Evolutionary conservation across 2,329 filamentous ascomycete genomes (phyloP).

Genomic region (Juglanconis juglandina): DNA sequence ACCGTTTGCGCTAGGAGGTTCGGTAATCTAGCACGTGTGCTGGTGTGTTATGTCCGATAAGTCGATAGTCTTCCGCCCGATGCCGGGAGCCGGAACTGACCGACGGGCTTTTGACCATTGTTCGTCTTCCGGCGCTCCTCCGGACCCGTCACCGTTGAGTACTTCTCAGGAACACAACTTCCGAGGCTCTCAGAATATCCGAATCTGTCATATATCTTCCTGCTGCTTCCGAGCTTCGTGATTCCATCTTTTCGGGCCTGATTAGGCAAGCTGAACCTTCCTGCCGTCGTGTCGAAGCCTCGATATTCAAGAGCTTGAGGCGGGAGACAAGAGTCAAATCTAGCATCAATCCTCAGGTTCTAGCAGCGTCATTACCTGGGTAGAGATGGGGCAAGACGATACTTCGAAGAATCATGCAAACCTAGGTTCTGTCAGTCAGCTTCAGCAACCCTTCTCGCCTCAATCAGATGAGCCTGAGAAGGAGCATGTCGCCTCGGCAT

Average conservation of each 20-base stretch:
- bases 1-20: background rate
- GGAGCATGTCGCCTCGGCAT: background rate
- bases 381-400: background rate
- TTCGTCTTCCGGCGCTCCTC: background rate
- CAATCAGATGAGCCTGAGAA: background rate
- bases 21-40: too few species aligned
- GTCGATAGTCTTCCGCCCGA: background rate
- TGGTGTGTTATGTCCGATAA: background rate
- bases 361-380: background rate
- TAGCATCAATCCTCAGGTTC: background rate
- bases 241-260: too few species aligned
- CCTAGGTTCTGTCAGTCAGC: background rate
- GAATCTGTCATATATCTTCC: too few species aligned
- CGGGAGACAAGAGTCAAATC: background rate
- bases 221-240: too few species aligned
- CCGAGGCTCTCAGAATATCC: too few species aligned
- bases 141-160: too few species aligned
- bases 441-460: background rate
- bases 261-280: too few species aligned
- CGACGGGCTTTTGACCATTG: background rate
- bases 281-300: too few species aligned
- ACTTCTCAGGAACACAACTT: too few species aligned
- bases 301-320: too few species aligned
- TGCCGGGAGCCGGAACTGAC: background rate
- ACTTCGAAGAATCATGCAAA: background rate